Evolutionary conservation across 352 stramenopile species (phyloP).

Genomic region (Globisporangium paddicum): DNA sequence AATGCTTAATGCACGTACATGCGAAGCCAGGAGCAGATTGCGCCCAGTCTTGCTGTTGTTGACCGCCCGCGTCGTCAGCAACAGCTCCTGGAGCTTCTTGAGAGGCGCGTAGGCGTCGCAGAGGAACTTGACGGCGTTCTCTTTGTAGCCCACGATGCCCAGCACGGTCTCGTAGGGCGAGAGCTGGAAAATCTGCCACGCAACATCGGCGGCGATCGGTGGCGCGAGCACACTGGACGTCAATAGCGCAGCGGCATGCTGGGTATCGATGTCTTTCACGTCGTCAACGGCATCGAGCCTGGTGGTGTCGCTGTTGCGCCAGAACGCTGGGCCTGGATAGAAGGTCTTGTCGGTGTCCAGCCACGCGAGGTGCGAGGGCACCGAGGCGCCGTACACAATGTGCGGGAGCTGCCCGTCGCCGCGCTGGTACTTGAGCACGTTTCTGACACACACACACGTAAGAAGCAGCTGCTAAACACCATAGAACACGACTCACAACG

Average conservation of each 20-base stretch:
- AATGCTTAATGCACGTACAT: conserved; percentile 24
- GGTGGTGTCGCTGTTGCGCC: conserved; percentile 12
- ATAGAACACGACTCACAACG: neutral
- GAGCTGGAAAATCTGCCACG: conserved; percentile 82
- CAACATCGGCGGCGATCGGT: conserved; percentile 69
- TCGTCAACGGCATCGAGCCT: neutral
- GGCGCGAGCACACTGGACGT: conserved; percentile 62
- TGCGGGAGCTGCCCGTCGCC: conserved; percentile 55
- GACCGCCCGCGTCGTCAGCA: conserved; percentile 28
- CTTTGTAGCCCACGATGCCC: conserved; percentile 50
- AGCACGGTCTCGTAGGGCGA: conserved; percentile 70
- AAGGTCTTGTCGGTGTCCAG: conserved; percentile 66
- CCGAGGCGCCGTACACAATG: conserved; percentile 72
- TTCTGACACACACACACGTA: conserved; percentile 12
- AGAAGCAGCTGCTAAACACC: neutral
- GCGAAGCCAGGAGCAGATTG: conserved; percentile 26
- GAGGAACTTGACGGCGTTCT: conserved; percentile 61
- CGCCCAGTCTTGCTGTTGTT: conserved; percentile 10
- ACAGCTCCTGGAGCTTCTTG: conserved; percentile 45
- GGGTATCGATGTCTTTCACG: neutral
- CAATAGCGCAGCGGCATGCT: conserved; percentile 6
- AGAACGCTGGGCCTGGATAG: conserved; percentile 76
- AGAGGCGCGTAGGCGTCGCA: conserved; percentile 63
- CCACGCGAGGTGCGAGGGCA: conserved; percentile 43
- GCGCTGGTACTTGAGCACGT: conserved; percentile 56